A percentile compares a stretch with the other conserved stretches of the same genome.
Evolutionary conservation across 78 protist species (phyloP).

Genomic region (Planoprotostelium fungivorum): DNA sequence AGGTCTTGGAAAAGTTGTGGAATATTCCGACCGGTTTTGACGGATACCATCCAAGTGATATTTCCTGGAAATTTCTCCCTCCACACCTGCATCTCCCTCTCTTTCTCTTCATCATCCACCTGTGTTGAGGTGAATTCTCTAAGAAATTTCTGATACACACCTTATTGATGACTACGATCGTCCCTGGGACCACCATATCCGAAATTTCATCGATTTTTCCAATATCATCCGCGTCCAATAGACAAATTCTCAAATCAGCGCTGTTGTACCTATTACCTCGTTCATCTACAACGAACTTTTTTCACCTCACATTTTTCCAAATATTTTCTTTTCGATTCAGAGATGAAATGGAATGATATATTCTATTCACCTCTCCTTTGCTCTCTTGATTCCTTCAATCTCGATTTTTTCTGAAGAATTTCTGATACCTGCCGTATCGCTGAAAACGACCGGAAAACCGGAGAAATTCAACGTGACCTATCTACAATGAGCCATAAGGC

Average conservation of each 20-base stretch:
- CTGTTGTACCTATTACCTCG: background rate
- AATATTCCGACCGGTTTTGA: conserved; percentile 3
- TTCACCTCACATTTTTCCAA: no score
- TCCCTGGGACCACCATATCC: conserved; percentile 12
- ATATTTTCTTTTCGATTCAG: no score
- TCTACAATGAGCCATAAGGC: background rate
- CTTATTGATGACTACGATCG: conserved; percentile 38
- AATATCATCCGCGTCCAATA: background rate
- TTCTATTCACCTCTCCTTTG: conserved; percentile 32
- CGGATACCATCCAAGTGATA: conserved; percentile 16
- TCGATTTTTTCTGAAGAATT: conserved; percentile 59
- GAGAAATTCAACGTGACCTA: conserved; percentile 50
- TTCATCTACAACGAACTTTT: background rate
- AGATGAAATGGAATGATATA: conserved; percentile 20
- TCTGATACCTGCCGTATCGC: conserved; percentile 87
- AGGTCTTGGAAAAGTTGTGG: conserved; percentile 7
- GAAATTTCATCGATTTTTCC: background rate
- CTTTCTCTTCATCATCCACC: no score
- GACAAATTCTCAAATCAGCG: background rate
- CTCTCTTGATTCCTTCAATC: conserved; percentile 60
- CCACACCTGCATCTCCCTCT: no score
- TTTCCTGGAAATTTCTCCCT: background rate
- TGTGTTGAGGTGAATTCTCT: no score
- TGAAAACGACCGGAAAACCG: conserved; percentile 79
- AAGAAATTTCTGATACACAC: no score